Conservation (phyloP, 2,329 filamentous ascomycete species). For the Pseudogymnoascus sp. region DNA sequence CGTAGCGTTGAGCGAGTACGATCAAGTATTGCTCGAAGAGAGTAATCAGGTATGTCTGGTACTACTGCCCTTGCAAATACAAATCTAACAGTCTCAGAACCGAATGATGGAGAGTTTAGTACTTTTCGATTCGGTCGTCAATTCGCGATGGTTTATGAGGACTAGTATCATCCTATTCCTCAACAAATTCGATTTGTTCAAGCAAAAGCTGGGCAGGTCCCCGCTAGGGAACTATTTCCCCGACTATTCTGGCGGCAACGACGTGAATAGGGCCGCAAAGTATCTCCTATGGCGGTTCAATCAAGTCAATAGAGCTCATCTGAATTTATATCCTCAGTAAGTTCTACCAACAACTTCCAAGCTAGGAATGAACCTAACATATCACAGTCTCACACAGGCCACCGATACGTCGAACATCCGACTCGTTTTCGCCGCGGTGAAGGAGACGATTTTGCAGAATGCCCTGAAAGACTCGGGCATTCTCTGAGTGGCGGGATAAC, state of each 20-base stretch:
- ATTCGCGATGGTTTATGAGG: slow-evolving; percentile 98
- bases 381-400: slow-evolving; percentile 80
- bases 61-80: neutral
- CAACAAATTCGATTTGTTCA: slow-evolving; percentile 98
- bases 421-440: slow-evolving; percentile 94
- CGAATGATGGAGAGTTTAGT: slow-evolving; percentile 99
- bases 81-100: slow-evolving; percentile 51
- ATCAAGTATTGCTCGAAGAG: slow-evolving; percentile 93
- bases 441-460: slow-evolving; percentile 98
- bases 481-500: slow-evolving; percentile 45
- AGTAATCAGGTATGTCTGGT: slow-evolving; percentile 72
- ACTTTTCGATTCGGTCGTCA: slow-evolving; percentile 96
- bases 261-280: slow-evolving; percentile 96
- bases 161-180: slow-evolving; percentile 98
- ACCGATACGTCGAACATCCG: slow-evolving; percentile 98
- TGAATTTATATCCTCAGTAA: slow-evolving; percentile 97
- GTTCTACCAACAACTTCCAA: slow-evolving; percentile 35
- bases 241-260: slow-evolving; percentile 94
- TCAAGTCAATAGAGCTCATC: slow-evolving; percentile 90
- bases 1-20: slow-evolving; percentile 94
- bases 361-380: neutral
- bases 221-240: slow-evolving; percentile 93
- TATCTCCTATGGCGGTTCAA: slow-evolving; percentile 98
- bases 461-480: slow-evolving; percentile 97
- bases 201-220: slow-evolving; percentile 82